Conservation (phyloP, 768 basidiomycete species). For the Termitomyces sp. region DNA sequence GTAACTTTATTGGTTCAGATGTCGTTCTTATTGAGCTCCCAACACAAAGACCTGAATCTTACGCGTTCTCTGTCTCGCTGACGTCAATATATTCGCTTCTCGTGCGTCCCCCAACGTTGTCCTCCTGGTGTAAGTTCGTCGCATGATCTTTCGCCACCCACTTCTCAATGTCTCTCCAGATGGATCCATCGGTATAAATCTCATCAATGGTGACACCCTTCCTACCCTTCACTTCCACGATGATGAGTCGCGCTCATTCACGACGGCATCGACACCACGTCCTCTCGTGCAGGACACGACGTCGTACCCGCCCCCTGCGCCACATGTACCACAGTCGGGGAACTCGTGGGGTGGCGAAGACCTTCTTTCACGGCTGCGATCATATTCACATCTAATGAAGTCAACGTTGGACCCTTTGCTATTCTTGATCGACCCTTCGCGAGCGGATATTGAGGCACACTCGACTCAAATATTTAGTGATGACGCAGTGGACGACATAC, state of each 20-base stretch:
- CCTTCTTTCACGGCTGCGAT: conserved; percentile 69
- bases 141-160: conserved; percentile 16
- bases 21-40: conserved; percentile 85
- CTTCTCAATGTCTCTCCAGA: conserved; percentile 40
- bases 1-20: conserved; percentile 41
- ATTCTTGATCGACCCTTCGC: conserved; percentile 90
- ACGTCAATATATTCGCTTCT: conserved; percentile 88
- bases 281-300: conserved; percentile 34
- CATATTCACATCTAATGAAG: conserved; percentile 78
- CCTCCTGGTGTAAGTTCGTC: conserved; percentile 67
- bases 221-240: conserved; percentile 96
- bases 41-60: conserved; percentile 80
- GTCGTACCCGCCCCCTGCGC: conserved; percentile 64
- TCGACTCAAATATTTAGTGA: conserved; percentile 81
- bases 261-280: conserved; percentile 43
- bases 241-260: conserved; percentile 86
- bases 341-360: conserved; percentile 89
- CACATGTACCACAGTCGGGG: conserved; percentile 36
- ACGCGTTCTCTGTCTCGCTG: conserved; percentile 93
- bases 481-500: conserved; percentile 84
- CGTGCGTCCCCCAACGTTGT: conserved; percentile 78
- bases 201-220: conserved; percentile 80
- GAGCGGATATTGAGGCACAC: conserved; percentile 90
- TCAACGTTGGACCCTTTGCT: conserved; percentile 83
- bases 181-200: conserved; percentile 86